Evolutionary conservation across 306 rosid genomes (phyloP).

Genomic region (Prunus davidiana): DNA sequence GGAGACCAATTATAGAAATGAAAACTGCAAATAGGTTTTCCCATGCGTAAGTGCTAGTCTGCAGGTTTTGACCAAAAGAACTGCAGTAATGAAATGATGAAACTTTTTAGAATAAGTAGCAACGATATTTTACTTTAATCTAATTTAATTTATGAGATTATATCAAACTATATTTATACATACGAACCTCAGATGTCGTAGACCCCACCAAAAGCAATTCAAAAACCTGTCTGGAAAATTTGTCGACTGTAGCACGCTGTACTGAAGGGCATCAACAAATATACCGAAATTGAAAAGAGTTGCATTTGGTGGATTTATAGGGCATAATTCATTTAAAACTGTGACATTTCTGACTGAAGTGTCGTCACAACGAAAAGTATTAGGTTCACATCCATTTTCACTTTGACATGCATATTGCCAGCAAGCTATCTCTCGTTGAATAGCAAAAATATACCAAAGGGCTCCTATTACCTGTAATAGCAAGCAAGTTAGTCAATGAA

Average conservation of each 20-base stretch:
- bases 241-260: not conserved
- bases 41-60: not conserved
- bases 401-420: not conserved
- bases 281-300: not conserved
- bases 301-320: slow-evolving; percentile 5
- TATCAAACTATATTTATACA: too few relatives aligned
- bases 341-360: not conserved
- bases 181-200: slow-evolving; percentile 3
- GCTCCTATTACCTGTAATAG: not conserved
- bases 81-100: not conserved
- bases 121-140: too few relatives aligned
- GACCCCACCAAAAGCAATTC: slow-evolving; percentile 7
- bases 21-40: not conserved
- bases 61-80: not conserved
- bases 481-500: too few relatives aligned
- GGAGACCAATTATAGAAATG: not conserved
- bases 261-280: not conserved
- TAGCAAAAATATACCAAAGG: not conserved
- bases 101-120: too few relatives aligned
- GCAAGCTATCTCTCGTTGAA: not conserved
- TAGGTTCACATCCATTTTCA: not conserved
- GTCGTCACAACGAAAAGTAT: not conserved
- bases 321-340: not conserved
- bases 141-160: too few relatives aligned
- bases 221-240: not conserved